Evolutionary conservation across 2,329 filamentous ascomycete genomes (phyloP), one percentile per base, ranked within the genome.

Genomic region (Trichophyton mentagrophytes): DNA sequence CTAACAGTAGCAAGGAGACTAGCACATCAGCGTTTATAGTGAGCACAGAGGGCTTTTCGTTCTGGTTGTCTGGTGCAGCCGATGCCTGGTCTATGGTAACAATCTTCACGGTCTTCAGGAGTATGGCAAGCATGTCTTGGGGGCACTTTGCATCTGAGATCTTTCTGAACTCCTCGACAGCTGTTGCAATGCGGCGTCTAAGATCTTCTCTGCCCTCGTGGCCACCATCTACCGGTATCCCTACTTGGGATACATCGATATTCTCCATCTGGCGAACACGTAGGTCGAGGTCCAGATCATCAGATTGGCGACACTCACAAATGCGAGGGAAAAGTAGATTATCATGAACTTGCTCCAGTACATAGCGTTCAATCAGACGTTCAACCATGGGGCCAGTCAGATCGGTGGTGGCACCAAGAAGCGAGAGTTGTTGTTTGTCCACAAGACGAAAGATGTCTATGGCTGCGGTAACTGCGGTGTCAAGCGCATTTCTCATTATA

Each of bases 361-460:
- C 85, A 73, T 99, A 96, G 56, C 90, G 86, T 73, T 99, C 93
- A 65, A 99, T 96, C 68, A 99, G 80, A 63, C 89, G 85, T 75
- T 99, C 95, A 1, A 99, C 91, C 7, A 95, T 77, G 1, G 91
- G 89, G 0, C 93, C 92, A 0, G 93, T 97, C 58, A 99, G 77
- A 70, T 96, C 90, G 1, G 95, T 99, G 1, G 90, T 96, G 3
- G 91, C 89, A 17, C 91, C 93, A 3, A 99, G 80, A 40, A 95
- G 80, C 2, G 92, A 96, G 30, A 99, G 78, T 68, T 97, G 93
- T 68, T 95, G 89, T 72, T 96, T 96, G 71, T 99, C 93, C 4
- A 99, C 92, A 62, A 86, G 85, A 68, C 97, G 92, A 66, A 99
- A 99, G 0, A 97, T 80, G 69, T 99, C 93, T 66, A 99, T 97